Evolutionary conservation across 1,284 basidiomycete species (phyloP).

Genomic region (Golubevia pallescens): DNA sequence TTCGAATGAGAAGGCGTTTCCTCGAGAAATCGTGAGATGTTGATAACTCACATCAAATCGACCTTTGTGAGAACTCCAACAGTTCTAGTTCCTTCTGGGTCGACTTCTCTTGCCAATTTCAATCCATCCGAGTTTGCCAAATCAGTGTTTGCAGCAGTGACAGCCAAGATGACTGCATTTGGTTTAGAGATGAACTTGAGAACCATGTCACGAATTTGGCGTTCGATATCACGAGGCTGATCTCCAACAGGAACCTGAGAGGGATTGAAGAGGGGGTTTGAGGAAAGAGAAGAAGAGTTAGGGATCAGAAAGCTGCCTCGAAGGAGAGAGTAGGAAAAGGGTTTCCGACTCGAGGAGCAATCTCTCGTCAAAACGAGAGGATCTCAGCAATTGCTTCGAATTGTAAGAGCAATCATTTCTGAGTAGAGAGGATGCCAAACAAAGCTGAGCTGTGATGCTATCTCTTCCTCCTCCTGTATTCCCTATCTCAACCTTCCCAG

Average conservation of each 20-base stretch:
- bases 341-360: too few species aligned
- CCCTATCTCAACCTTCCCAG: too few species aligned
- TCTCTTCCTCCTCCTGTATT: conserved; percentile 1
- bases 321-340: too few species aligned
- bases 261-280: background rate
- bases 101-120: conserved; percentile 93
- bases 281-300: conserved; percentile 1
- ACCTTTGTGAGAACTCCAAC: conserved; percentile 98
- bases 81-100: conserved; percentile 90
- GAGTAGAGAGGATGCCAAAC: too few species aligned
- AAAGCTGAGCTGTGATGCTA: too few species aligned
- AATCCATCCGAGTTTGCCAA: conserved; percentile 97
- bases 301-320: too few species aligned
- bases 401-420: too few species aligned
- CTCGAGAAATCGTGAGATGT: background rate
- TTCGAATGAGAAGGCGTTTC: background rate
- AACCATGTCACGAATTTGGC: conserved; percentile 95
- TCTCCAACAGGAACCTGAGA: conserved; percentile 84
- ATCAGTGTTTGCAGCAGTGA: conserved; percentile 94
- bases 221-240: conserved; percentile 96
- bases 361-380: too few species aligned
- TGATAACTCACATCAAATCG: conserved; percentile 91
- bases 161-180: conserved; percentile 81
- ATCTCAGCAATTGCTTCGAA: background rate
- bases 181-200: conserved; percentile 94